A percentile compares a stretch with the other conserved stretches of the same genome.
phyloP scores from a whole-genome alignment of 148 eudicot genomes.

The Chenopodium suecicum region DNA sequence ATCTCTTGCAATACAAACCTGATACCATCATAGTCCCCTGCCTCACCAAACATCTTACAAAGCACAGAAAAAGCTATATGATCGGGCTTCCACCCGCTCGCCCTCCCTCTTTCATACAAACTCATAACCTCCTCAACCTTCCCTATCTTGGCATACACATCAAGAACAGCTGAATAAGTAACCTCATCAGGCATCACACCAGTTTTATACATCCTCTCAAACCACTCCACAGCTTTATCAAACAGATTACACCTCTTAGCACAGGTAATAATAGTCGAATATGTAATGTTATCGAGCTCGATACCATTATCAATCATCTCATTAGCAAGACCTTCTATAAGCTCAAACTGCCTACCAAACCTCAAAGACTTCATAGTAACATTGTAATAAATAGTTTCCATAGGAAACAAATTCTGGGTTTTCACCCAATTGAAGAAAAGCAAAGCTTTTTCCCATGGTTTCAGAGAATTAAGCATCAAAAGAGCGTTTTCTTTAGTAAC shows the following conservation, averaged over 20 bases:
- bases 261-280: conserved; percentile 91
- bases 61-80: conserved; percentile 76
- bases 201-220: conserved; percentile 96
- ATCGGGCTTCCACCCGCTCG: conserved; percentile 96
- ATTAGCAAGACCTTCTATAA: conserved; percentile 68
- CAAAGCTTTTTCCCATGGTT: conserved; percentile 71
- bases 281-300: conserved; percentile 85
- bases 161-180: conserved; percentile 85
- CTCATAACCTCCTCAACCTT: conserved; percentile 92
- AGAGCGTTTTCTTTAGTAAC: conserved; percentile 66
- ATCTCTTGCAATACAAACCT: conserved; percentile 83
- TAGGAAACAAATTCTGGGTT: conserved; percentile 62
- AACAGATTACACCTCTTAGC: conserved; percentile 75
- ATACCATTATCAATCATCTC: conserved; percentile 73
- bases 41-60: conserved; percentile 90
- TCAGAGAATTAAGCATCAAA: conserved; percentile 68
- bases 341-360: conserved; percentile 83
- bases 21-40: conserved; percentile 95
- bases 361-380: conserved; percentile 91
- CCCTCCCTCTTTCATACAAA: conserved; percentile 85
- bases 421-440: conserved; percentile 87
- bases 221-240: conserved; percentile 97
- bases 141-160: conserved; percentile 89
- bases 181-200: conserved; percentile 98
- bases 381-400: conserved; percentile 89